phyloP scores from a whole-genome alignment of 495 filamentous ascomycete species.

The Jackrogersella multiformis region DNA sequence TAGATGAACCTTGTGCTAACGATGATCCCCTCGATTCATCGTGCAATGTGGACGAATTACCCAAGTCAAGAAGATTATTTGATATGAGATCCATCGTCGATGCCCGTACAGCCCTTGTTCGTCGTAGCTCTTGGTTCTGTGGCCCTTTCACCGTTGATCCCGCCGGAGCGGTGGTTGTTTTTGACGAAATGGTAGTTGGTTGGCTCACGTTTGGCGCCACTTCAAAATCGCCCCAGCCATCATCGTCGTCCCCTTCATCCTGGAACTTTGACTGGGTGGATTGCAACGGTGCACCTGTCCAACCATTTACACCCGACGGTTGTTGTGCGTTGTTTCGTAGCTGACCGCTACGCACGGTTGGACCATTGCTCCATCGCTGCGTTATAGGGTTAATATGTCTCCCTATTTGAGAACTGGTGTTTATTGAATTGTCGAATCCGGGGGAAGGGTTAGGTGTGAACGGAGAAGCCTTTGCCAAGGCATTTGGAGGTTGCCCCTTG shows the following conservation, averaged over 20 bases:
- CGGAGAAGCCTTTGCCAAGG: constrained; percentile 14
- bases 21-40: constrained; percentile 8
- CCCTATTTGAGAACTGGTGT: neutral
- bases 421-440: constrained; percentile 7
- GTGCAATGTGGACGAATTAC: constrained; percentile 18
- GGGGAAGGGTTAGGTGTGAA: constrained; percentile 28
- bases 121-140: constrained; percentile 15
- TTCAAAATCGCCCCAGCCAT: constrained; percentile 83
- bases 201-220: constrained; percentile 51
- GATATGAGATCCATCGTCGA: constrained; percentile 56
- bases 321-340: constrained; percentile 26
- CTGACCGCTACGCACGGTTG: constrained; percentile 10
- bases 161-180: constrained; percentile 2
- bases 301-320: constrained; percentile 27
- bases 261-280: constrained; percentile 11
- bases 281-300: constrained; percentile 18
- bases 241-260: constrained; percentile 62
- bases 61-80: constrained; percentile 55
- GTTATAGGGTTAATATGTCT: constrained; percentile 3
- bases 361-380: constrained; percentile 19
- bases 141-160: constrained; percentile 21
- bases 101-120: constrained; percentile 49
- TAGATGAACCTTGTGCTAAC: neutral
- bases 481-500: constrained; percentile 37
- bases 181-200: constrained; percentile 4